phyloP scores from a whole-genome alignment of 208 protist genomes.

The Angomonas ambiguus region DNA sequence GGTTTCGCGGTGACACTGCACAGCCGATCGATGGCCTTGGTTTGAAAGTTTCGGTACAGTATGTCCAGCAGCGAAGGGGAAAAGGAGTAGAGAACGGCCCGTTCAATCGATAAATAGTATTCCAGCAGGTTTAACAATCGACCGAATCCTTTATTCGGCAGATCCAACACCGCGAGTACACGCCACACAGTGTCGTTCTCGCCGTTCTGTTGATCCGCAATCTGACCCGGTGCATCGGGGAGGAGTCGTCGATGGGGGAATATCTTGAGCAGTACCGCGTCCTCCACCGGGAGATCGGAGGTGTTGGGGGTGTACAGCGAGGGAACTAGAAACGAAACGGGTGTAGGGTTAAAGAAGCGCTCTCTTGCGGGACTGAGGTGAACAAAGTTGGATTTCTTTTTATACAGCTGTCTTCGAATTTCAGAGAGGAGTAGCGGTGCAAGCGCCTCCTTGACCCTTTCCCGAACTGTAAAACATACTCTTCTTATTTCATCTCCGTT shows the following conservation, averaged over 20 bases:
- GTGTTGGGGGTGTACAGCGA: neutral
- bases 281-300: neutral
- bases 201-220: neutral
- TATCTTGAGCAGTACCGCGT: neutral
- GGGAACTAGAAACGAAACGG: neutral
- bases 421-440: conserved; percentile 12
- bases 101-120: neutral
- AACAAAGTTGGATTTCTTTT: neutral
- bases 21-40: neutral
- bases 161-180: neutral
- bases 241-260: neutral
- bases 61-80: no score
- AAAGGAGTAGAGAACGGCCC: neutral
- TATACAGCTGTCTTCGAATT: conserved; percentile 12
- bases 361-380: conserved; percentile 3
- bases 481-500: conserved; percentile 1
- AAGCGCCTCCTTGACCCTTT: conserved; percentile 15
- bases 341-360: conserved; percentile 2
- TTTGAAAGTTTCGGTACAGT: neutral
- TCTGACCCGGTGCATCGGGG: neutral
- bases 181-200: neutral
- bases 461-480: conserved; percentile 2
- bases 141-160: neutral
- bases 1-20: neutral
- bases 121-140: neutral